Evolutionary conservation across 805 yeast genomes (phyloP).

Genomic region (Candida ascalaphidarum): DNA sequence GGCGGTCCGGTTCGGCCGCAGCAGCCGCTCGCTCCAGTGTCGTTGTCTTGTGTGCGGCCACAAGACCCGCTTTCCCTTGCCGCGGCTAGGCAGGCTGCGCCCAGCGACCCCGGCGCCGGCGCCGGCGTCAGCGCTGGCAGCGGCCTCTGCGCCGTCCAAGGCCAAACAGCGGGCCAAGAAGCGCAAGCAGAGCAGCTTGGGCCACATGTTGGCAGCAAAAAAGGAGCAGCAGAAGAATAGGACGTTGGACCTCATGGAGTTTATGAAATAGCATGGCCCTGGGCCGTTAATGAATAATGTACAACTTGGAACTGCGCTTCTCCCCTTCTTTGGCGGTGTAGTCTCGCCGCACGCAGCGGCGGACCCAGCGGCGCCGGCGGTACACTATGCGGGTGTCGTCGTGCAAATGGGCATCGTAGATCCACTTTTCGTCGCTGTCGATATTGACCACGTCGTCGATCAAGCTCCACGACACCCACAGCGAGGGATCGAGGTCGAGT

Average conservation of each 20-base stretch:
- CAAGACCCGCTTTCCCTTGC: background rate
- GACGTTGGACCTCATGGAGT: constrained; percentile 41
- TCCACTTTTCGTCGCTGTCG: constrained; percentile 80
- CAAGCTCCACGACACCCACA: constrained; percentile 52
- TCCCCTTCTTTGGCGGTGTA: too few species aligned
- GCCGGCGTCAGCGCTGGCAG: background rate
- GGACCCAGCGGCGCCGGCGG: constrained; percentile 1
- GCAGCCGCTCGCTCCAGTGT: constrained; percentile 7
- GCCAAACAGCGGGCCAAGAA: constrained; percentile 35
- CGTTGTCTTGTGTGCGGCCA: background rate
- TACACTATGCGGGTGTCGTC: constrained; percentile 3
- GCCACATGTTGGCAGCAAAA: constrained; percentile 33
- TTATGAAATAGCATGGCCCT: constrained; percentile 20
- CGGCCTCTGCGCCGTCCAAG: too few species aligned
- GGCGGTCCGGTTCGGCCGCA: too few species aligned
- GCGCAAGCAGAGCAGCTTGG: constrained; percentile 36
- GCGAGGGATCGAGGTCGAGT: constrained; percentile 52
- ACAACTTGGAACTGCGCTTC: too few species aligned
- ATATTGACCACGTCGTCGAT: constrained; percentile 45
- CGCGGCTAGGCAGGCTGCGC: background rate
- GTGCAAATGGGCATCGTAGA: constrained; percentile 64
- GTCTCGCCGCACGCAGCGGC: constrained; percentile 6
- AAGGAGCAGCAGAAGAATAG: constrained; percentile 24
- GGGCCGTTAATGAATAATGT: too few species aligned
- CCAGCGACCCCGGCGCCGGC: background rate